phyloP scores from a whole-genome alignment of 179 eudicot genomes.

The Vitellaria paradoxa region DNA sequence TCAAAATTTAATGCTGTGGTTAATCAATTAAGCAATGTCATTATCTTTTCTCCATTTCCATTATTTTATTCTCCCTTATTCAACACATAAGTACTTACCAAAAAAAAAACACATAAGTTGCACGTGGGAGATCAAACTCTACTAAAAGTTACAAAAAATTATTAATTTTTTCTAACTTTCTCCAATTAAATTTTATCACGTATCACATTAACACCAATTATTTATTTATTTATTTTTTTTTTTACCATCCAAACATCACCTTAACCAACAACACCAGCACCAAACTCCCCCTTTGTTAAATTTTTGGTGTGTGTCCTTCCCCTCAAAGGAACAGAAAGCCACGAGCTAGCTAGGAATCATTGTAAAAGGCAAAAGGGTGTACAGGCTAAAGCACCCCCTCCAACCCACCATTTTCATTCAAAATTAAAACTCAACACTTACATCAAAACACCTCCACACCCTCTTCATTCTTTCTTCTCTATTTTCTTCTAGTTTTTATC shows the following conservation, averaged over 20 bases:
- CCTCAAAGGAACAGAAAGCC: slow-evolving; percentile 40
- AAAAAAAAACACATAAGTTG: too few relatives aligned
- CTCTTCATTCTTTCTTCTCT: slow-evolving; percentile 8
- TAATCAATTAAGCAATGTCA: slow-evolving; percentile 30
- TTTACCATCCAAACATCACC: too few relatives aligned
- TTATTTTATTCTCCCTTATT: slow-evolving; percentile 25
- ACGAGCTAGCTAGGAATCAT: slow-evolving; percentile 32
- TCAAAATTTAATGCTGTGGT: too few relatives aligned
- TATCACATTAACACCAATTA: too few relatives aligned
- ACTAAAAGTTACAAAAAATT: too few relatives aligned
- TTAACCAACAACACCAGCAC: slow-evolving; percentile 32
- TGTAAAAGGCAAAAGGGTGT: slow-evolving; percentile 14
- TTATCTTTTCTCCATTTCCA: neutral
- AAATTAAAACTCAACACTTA: slow-evolving; percentile 13
- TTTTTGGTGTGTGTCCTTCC: slow-evolving; percentile 26
- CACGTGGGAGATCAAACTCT: too few relatives aligned
- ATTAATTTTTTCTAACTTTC: too few relatives aligned
- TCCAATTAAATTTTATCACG: too few relatives aligned
- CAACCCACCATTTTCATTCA: slow-evolving; percentile 21
- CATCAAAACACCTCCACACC: slow-evolving; percentile 8
- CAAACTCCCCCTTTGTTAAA: slow-evolving; percentile 19
- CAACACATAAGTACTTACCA: slow-evolving; percentile 37
- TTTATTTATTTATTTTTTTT: too few relatives aligned
- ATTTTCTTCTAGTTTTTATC: neutral
- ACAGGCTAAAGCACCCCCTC: slow-evolving; percentile 15